Conservation (phyloP, 139 green algal species). For the Haematococcus lacustris region DNA sequence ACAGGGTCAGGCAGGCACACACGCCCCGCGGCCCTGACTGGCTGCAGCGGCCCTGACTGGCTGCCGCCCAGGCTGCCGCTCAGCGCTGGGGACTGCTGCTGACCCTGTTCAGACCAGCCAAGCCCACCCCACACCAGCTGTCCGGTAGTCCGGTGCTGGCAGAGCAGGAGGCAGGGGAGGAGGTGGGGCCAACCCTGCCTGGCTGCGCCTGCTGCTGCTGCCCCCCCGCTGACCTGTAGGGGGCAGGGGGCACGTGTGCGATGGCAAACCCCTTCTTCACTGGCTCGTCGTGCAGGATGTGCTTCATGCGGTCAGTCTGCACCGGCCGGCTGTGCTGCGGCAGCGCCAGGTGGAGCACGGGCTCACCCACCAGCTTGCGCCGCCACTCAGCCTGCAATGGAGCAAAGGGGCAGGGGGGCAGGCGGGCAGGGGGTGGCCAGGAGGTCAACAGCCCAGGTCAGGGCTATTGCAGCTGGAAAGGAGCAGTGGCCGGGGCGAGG, state of each 20-base stretch:
- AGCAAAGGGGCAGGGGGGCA: no score
- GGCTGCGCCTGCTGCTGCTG: background rate
- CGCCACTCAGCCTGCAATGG: conserved; percentile 23
- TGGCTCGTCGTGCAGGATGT: conserved; percentile 26
- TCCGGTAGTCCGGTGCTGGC: background rate
- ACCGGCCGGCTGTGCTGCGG: conserved; percentile 16
- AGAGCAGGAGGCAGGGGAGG: background rate
- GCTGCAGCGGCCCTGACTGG: background rate
- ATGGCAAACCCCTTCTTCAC: conserved; percentile 34
- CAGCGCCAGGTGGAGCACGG: conserved; percentile 25
- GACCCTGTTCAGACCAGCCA: background rate
- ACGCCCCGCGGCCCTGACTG: no score
- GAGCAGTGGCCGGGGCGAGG: no score
- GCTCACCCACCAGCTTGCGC: conserved; percentile 33
- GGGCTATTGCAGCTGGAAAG: no score
- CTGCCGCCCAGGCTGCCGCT: background rate
- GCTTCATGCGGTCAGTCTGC: conserved; percentile 28
- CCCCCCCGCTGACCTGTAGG: conserved; percentile 22
- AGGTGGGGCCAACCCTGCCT: background rate
- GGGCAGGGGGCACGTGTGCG: conserved; percentile 19
- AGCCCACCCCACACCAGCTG: background rate
- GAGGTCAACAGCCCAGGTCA: no score
- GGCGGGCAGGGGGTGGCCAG: no score
- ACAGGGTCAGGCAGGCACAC: no score
- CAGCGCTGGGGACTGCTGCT: background rate